Evolutionary conservation across 768 basidiomycete species (phyloP), one percentile per base, ranked within the genome.

Genomic region (Suillus plorans): DNA sequence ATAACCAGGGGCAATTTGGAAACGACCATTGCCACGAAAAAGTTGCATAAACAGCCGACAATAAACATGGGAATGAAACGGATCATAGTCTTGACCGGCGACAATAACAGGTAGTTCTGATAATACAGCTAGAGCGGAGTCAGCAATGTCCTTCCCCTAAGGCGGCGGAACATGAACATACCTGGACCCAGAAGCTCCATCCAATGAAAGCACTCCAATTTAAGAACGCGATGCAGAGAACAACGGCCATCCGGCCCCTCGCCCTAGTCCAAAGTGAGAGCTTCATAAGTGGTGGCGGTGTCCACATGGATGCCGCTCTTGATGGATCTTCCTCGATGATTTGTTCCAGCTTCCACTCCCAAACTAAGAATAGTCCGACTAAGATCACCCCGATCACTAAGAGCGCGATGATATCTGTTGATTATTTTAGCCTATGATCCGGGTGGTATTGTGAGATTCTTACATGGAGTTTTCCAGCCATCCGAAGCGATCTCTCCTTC

Each of bases 21-120:
- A 45, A 90, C 81, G 55, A 87, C 78, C 28, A 88, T 60, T 0
- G 87, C 89, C 20, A 93, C 85, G 60, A 90, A 71, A 37, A 88
- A 66, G 70, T 92, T 92, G 69, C 88, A 89, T 4, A 84, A 45
- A 7, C 86, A 63, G 5, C 92, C 92, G 20, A 82, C 83, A 20
- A 92, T 70, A 37, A 85, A 84, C 89, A 90, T 91, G 0, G 92
- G 92, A 1, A 92, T 64, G 59, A 93, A 76, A 3, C 90, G 84
- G 25, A 90, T 66, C 73, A 91, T 89, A 0, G 89, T 85, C 14
- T 79, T 76, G 18, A 94, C 76, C 0, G 91, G 87, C 0, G 75
- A 80, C 5, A 87, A 80, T 0, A 76, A 69, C 16, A 80, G 67
- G 71, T 87, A 94, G 56, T 85, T 81, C 69, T 94, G 90, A 71